Conservation (phyloP, 345 rosid genomes). For the Passiflora organensis region DNA sequence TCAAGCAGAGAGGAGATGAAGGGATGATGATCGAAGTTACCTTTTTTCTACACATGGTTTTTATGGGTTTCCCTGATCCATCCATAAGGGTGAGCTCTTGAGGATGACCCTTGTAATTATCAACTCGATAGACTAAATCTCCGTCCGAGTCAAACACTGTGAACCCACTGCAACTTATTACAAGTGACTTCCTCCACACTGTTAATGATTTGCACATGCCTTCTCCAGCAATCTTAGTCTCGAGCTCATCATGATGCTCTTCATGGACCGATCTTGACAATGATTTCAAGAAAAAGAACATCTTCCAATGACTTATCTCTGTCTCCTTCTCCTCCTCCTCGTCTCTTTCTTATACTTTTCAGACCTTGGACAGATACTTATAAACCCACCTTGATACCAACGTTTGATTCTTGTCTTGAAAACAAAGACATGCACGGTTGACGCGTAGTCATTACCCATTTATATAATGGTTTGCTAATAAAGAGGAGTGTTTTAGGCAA, state of each 20-base stretch:
- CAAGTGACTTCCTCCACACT: slow-evolving; percentile 88
- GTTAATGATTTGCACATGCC: slow-evolving; percentile 48
- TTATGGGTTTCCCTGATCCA: slow-evolving; percentile 56
- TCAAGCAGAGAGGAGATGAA: too few relatives aligned
- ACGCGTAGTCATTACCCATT: slow-evolving; percentile 2
- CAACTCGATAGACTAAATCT: slow-evolving; percentile 68
- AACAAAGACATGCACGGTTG: slow-evolving; percentile 11
- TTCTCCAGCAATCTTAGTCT: not conserved
- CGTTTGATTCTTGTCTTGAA: too few relatives aligned
- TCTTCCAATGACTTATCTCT: too few relatives aligned
- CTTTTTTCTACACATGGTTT: slow-evolving; percentile 61
- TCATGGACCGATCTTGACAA: slow-evolving; percentile 64
- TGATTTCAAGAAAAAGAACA: slow-evolving; percentile 50
- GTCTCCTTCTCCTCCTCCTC: not conserved
- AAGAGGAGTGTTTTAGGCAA: too few relatives aligned
- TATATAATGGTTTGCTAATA: too few relatives aligned
- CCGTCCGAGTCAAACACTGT: slow-evolving; percentile 73
- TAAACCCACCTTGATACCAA: not conserved
- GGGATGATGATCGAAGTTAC: slow-evolving; percentile 26
- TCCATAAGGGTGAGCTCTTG: slow-evolving; percentile 74
- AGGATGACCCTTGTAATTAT: slow-evolving; percentile 52
- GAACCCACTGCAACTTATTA: slow-evolving; percentile 66
- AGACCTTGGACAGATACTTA: slow-evolving; percentile 1
- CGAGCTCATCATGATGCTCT: slow-evolving; percentile 14
- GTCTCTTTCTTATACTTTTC: not conserved